Base-by-base conservation (phyloP, 352 stramenopile species). In the Globisporangium rhizosaccharum region DNA sequence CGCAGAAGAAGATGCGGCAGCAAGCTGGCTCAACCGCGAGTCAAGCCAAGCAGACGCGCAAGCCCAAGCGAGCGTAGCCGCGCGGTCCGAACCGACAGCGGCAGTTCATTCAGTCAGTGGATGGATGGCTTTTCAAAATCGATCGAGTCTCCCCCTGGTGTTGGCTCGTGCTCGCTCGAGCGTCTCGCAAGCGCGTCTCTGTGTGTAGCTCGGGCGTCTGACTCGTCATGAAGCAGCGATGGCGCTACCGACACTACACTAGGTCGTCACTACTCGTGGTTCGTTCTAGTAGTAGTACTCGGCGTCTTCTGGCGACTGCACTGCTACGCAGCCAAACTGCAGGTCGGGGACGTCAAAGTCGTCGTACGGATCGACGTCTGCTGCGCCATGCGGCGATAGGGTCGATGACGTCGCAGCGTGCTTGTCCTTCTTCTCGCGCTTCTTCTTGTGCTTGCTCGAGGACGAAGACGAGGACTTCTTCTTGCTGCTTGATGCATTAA, bases 1-100 rank as follows among this genome's bases (percentile, higher is more conserved):
- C 83, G 8, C 81, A 93, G 51, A 90, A 91, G 70, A 91, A 90
- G 59, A 91, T 93, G 83, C 70, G 83, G 5, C 79, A 91, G 53
- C 72, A 78, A 6, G 65, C 65, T 0, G 59, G 51, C 9, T 52
- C 26, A 0, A 10, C 50, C 0, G 36, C 52, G 4, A 56, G 56
- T 0, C 47, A 53, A 25, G 33, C 51, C 30, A 59, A 64, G 48
- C 66, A 66, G 37, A 54, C 59, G 36, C 67, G 68, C 41, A 76
- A 75, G 55, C 64, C 48, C 41, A 71, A 73, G 54, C 66, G 66
- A 41, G 64, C 59, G 52, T 79, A 68, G 59, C 17, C 26, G 9
- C 3, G 23, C 23, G 23, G 23, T 23, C 23, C 23, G 23, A 23
- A 33, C 28, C 6, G 28, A 33, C 28, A 33, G 28, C 28, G 28